A percentile compares a stretch with the other conserved stretches of the same genome.
Conservation (phyloP, 768 basidiomycete species). For the Hygrophorus pudorinus region DNA sequence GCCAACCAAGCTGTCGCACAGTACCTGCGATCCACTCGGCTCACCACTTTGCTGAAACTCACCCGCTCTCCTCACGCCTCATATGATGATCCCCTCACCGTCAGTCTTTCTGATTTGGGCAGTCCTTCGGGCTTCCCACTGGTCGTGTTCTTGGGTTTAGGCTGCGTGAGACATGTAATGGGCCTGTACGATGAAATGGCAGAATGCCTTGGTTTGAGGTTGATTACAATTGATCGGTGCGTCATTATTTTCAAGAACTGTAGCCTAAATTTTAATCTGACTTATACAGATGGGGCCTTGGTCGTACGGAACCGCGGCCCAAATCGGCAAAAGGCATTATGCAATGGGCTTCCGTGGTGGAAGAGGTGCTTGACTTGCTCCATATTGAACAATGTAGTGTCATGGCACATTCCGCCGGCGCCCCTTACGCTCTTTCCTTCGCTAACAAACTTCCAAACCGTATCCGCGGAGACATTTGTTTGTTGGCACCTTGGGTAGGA, state of each 20-base stretch:
- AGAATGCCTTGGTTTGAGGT: conserved; percentile 68
- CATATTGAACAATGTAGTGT: conserved; percentile 74
- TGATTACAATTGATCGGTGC: conserved; percentile 91
- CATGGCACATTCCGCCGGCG: conserved; percentile 93
- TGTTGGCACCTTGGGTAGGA: conserved; percentile 96
- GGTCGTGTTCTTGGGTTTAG: conserved; percentile 86
- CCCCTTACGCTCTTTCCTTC: conserved; percentile 87
- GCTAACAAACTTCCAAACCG: conserved; percentile 67
- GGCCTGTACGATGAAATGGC: conserved; percentile 97
- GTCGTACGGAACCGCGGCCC: conserved; percentile 66
- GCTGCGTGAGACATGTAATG: conserved; percentile 91
- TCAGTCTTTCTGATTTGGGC: conserved; percentile 93
- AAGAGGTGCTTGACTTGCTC: conserved; percentile 79
- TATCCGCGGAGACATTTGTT: conserved; percentile 73
- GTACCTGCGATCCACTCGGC: conserved; percentile 77
- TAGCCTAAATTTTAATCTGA: conserved; percentile 9
- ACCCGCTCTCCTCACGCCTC: conserved; percentile 75
- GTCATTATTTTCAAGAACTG: conserved; percentile 12
- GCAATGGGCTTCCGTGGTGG: conserved; percentile 86
- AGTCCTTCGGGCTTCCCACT: conserved; percentile 78
- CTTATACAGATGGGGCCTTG: conserved; percentile 74
- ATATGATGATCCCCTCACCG: conserved; percentile 59
- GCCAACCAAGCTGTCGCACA: conserved; percentile 70
- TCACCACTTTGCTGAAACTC: conserved; percentile 75
- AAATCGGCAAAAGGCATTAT: conserved; percentile 70